These are phyloP conservation scores for Leccinum proximum DNA, from an alignment of 1,284 basidiomycete species.

Conservation along the genomic window DNA sequence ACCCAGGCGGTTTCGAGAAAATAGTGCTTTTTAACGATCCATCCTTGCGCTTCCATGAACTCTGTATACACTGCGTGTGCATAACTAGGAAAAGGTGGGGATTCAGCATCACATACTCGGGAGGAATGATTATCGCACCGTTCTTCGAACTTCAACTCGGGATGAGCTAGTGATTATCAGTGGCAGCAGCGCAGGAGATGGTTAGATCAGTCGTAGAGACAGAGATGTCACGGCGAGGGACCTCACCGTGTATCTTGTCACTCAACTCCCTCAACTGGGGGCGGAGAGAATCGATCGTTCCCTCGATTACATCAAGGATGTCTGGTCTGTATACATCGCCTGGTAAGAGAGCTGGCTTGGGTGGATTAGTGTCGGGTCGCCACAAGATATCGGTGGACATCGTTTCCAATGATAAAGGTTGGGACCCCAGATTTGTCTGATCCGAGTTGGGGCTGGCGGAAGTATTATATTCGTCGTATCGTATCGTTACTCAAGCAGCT, in stretches of 20 bases:
- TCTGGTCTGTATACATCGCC: slow-evolving; percentile 35
- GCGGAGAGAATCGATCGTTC: slow-evolving; percentile 50
- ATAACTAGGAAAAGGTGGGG: slow-evolving; percentile 32
- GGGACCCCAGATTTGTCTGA: neutral
- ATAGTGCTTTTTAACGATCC: slow-evolving; percentile 54
- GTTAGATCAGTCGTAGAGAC: slow-evolving; percentile 8
- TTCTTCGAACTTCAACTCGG: slow-evolving; percentile 58
- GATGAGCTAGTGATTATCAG: slow-evolving; percentile 43
- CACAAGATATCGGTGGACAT: slow-evolving; percentile 27
- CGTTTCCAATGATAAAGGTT: slow-evolving; percentile 5
- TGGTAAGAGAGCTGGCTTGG: slow-evolving; percentile 18
- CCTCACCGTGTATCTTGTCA: slow-evolving; percentile 63
- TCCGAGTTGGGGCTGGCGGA: neutral
- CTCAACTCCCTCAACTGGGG: slow-evolving; percentile 59
- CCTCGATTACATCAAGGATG: slow-evolving; percentile 52
- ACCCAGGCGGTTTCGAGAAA: slow-evolving; percentile 71
- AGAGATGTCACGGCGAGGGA: neutral
- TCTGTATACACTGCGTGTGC: slow-evolving; percentile 55
- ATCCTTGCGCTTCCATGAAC: slow-evolving; percentile 59
- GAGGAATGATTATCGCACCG: slow-evolving; percentile 35
- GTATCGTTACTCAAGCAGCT: neutral
- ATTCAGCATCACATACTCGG: slow-evolving; percentile 5
- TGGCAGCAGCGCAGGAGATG: neutral
- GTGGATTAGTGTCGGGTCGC: slow-evolving; percentile 23
- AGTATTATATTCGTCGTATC: neutral